Evolutionary conservation across 2,329 filamentous ascomycete genomes (phyloP).

Genomic region (Neonectria neomacrospora): DNA sequence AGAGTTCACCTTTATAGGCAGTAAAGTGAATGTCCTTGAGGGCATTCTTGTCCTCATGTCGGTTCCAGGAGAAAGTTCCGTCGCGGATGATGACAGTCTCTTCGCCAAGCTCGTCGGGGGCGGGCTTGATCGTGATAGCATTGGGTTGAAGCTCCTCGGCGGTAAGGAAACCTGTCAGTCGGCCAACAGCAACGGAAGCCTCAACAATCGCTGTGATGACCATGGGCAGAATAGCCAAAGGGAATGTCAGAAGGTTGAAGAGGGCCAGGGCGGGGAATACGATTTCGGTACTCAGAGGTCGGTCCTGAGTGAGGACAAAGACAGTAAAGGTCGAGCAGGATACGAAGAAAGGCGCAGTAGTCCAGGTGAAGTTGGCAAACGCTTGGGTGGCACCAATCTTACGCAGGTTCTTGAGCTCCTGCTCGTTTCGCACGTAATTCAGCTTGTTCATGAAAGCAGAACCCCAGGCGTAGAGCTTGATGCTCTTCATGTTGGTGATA

Average conservation of each 20-base stretch:
- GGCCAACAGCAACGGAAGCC: constrained; percentile 89
- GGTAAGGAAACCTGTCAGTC: constrained; percentile 84
- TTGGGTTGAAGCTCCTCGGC: constrained; percentile 92
- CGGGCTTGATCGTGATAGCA: constrained; percentile 76
- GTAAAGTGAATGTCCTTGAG: constrained; percentile 88
- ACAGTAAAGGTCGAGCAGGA: constrained; percentile 97
- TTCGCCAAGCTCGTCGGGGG: constrained; percentile 81
- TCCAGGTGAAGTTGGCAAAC: constrained; percentile 98
- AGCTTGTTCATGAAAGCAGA: constrained; percentile 97
- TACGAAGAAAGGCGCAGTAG: constrained; percentile 94
- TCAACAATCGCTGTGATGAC: constrained; percentile 97
- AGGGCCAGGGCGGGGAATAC: constrained; percentile 92
- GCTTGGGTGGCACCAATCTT: constrained; percentile 96
- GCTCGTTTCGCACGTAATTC: constrained; percentile 94
- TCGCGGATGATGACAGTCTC: constrained; percentile 86
- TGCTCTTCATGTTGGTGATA: constrained; percentile 99
- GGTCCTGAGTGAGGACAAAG: constrained; percentile 85
- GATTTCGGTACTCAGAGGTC: constrained; percentile 89
- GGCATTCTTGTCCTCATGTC: constrained; percentile 75
- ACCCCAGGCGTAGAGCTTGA: constrained; percentile 98
- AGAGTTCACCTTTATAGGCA: constrained; percentile 91
- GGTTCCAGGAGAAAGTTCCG: constrained; percentile 95
- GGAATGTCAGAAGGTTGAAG: constrained; percentile 97
- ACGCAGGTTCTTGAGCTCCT: constrained; percentile 92
- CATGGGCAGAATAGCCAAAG: constrained; percentile 93